These are phyloP conservation scores for Ustilago sp. DNA, from an alignment of 1,284 basidiomycete genomes.

Conservation along the genomic window DNA sequence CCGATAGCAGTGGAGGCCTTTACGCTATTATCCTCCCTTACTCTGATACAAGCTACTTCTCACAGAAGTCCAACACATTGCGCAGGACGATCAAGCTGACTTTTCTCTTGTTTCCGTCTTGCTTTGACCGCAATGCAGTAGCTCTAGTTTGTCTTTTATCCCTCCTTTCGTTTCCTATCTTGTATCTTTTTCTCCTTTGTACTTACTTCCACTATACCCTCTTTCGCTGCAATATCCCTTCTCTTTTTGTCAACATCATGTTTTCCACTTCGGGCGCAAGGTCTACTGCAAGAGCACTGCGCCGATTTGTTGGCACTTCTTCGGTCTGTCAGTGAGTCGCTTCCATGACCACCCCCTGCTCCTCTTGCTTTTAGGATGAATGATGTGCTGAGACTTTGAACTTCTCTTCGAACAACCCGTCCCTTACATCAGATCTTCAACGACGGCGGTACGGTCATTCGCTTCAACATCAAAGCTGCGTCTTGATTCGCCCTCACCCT, in stretches of 20 bases:
- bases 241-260: conserved; percentile 1
- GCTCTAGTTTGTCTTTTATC: background rate
- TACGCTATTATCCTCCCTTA: conserved; percentile 59
- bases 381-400: conserved; percentile 22
- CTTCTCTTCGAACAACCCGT: background rate
- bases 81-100: conserved; percentile 13
- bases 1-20: conserved; percentile 54
- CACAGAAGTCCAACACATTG: background rate
- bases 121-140: conserved; percentile 9
- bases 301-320: conserved; percentile 11
- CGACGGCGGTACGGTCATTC: conserved; percentile 22
- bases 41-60: conserved; percentile 33
- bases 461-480: conserved; percentile 37
- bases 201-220: conserved; percentile 33
- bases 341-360: background rate
- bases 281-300: conserved; percentile 12
- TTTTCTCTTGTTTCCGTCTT: background rate
- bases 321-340: conserved; percentile 43
- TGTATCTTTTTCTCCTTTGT: conserved; percentile 19
- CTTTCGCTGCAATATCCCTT: conserved; percentile 22
- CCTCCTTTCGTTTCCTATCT: conserved; percentile 1
- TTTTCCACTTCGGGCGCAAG: conserved; percentile 10
- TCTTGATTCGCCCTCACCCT: conserved; percentile 34
- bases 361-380: background rate
- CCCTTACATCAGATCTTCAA: background rate